Conservation (phyloP, 257 asterid genomes). For the Solanum chmielewskii region DNA sequence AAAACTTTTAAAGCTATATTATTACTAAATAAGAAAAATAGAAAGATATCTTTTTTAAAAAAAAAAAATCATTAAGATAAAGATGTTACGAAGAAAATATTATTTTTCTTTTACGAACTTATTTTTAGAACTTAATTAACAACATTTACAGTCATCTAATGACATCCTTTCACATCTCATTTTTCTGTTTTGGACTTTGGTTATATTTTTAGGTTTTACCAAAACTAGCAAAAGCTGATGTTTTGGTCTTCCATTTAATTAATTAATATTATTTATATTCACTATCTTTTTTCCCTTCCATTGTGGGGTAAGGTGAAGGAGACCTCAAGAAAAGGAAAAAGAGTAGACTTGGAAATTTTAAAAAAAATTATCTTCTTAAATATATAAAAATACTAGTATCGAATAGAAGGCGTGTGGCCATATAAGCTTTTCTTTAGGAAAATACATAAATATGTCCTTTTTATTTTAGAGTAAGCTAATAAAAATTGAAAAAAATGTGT, state of each 20-base stretch:
- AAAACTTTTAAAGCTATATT: not conserved
- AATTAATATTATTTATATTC: not conserved
- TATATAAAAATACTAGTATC: not conserved
- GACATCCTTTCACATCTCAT: not conserved
- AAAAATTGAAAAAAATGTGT: not conserved
- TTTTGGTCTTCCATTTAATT: slow-evolving; percentile 1
- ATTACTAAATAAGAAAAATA: not conserved
- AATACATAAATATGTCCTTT: not conserved
- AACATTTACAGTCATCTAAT: not conserved
- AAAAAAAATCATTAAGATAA: not conserved
- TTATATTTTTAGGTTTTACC: slow-evolving; percentile 16
- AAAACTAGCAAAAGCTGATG: slow-evolving; percentile 31
- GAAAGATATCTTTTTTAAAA: too few species aligned
- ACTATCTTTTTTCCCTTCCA: not conserved
- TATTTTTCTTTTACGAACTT: not conserved
- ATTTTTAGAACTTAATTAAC: not conserved
- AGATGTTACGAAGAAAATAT: not conserved
- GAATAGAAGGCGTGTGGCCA: not conserved
- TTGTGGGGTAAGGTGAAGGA: slow-evolving; percentile 17
- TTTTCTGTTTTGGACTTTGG: not conserved
- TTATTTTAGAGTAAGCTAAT: not conserved
- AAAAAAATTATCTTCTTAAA: not conserved
- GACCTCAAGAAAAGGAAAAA: not conserved
- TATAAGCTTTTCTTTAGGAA: not conserved
- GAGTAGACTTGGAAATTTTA: not conserved